phyloP scores from a whole-genome alignment of 331 rosid species.

The Stylosanthes scabra region DNA sequence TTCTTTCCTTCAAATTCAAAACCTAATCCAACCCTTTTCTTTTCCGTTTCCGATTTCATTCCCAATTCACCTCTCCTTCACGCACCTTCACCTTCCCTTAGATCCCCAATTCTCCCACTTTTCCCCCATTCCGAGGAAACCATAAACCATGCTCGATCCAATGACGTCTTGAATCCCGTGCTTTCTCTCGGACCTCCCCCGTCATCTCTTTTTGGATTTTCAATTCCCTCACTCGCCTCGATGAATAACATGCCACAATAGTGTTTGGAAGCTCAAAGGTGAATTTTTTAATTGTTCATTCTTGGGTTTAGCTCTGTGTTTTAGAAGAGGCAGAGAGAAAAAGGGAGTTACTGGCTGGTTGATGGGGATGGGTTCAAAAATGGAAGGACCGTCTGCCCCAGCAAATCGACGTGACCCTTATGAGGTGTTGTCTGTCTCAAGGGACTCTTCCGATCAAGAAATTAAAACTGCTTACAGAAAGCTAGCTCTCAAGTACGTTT shows the following conservation, averaged over 20 bases:
- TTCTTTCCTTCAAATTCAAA: slow-evolving; percentile 40
- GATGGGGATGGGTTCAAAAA: slow-evolving; percentile 74
- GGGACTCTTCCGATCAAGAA: slow-evolving; percentile 88
- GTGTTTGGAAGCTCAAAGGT: slow-evolving; percentile 27
- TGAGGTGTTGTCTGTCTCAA: slow-evolving; percentile 77
- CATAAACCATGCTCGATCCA: slow-evolving; percentile 54
- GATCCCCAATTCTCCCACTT: slow-evolving; percentile 49
- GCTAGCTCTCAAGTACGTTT: slow-evolving; percentile 92
- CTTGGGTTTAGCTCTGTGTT: slow-evolving; percentile 32
- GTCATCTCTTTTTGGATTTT: slow-evolving; percentile 25
- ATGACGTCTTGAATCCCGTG: slow-evolving; percentile 57
- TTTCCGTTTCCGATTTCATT: neutral
- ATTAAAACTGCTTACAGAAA: slow-evolving; percentile 92
- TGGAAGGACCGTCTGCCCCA: slow-evolving; percentile 88
- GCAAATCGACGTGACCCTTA: slow-evolving; percentile 90
- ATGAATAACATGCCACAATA: slow-evolving; percentile 26
- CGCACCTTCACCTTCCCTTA: slow-evolving; percentile 8
- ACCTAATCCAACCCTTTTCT: slow-evolving; percentile 38
- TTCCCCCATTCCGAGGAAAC: slow-evolving; percentile 42
- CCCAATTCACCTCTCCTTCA: slow-evolving; percentile 17
- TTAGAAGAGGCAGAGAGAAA: neutral
- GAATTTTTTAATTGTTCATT: neutral
- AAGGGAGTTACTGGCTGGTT: neutral
- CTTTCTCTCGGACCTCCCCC: neutral
- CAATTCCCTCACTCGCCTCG: slow-evolving; percentile 38